These are phyloP conservation scores for Glycine tomentella DNA, from an alignment of 306 rosid species.

Conservation along the genomic window DNA sequence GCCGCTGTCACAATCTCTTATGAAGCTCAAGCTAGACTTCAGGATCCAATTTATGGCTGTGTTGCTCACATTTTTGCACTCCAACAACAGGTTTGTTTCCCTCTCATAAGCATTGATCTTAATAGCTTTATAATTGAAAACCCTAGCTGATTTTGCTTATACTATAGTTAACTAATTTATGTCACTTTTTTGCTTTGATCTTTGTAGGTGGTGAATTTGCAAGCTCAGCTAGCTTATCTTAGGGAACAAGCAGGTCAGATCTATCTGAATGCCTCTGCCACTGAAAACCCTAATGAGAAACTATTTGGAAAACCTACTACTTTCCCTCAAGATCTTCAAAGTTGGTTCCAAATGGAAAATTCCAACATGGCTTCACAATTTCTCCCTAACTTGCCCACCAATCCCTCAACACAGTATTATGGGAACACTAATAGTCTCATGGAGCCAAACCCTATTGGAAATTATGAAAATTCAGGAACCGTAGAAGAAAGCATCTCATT, in stretches of 20 bases:
- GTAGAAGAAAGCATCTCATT: slow-evolving; percentile 69
- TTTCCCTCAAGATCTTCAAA: slow-evolving; percentile 58
- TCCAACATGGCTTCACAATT: slow-evolving; percentile 54
- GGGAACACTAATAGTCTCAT: slow-evolving; percentile 45
- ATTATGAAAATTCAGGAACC: slow-evolving; percentile 53
- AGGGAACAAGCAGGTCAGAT: slow-evolving; percentile 77
- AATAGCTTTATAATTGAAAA: slow-evolving; percentile 16
- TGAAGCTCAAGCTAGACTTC: slow-evolving; percentile 98
- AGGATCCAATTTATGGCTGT: slow-evolving; percentile 97
- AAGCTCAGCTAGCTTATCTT: slow-evolving; percentile 81
- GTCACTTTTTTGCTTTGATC: slow-evolving; percentile 28
- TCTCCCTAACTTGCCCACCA: slow-evolving; percentile 47
- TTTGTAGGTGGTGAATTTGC: slow-evolving; percentile 83
- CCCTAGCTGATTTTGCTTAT: slow-evolving; percentile 47
- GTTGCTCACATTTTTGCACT: slow-evolving; percentile 95
- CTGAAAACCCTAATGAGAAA: slow-evolving; percentile 72
- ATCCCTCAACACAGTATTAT: slow-evolving; percentile 48
- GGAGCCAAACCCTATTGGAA: slow-evolving; percentile 61
- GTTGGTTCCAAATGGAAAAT: slow-evolving; percentile 63
- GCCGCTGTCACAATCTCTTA: slow-evolving; percentile 91
- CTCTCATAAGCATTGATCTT: slow-evolving; percentile 17
- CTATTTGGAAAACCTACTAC: slow-evolving; percentile 51
- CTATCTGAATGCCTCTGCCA: slow-evolving; percentile 55
- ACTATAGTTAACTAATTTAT: slow-evolving; percentile 7
- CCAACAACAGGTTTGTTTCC: slow-evolving; percentile 78